phyloP scores from a whole-genome alignment of 495 filamentous ascomycete species.

The Talaromyces trachyspermus region DNA sequence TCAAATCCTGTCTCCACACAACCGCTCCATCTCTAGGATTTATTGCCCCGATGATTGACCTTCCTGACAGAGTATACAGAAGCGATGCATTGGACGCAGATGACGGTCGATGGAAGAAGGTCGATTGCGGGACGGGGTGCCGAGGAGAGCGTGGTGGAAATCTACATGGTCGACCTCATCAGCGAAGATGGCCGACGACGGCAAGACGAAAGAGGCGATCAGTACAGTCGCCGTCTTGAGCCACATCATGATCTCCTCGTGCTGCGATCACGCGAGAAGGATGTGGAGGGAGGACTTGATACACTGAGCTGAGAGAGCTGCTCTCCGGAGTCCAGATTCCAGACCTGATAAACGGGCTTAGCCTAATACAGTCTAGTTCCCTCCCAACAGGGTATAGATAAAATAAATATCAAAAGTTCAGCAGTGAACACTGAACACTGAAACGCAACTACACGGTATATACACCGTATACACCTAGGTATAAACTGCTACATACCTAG shows the following conservation, averaged over 20 bases:
- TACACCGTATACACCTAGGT: too few species aligned
- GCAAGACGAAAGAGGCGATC: conserved; percentile 32
- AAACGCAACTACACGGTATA: too few species aligned
- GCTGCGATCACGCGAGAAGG: conserved; percentile 24
- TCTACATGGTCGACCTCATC: conserved; percentile 91
- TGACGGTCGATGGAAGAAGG: conserved; percentile 89
- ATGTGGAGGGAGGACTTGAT: background rate
- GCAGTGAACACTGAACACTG: too few species aligned
- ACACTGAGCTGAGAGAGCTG: background rate
- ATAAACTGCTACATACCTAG: too few species aligned
- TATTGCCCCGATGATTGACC: conserved; percentile 73
- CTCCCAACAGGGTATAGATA: too few species aligned
- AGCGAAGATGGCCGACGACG: conserved; percentile 60
- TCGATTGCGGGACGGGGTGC: conserved; percentile 71
- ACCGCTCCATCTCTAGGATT: conserved; percentile 79
- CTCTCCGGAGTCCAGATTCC: background rate
- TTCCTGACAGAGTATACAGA: conserved; percentile 82
- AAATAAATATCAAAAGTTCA: too few species aligned
- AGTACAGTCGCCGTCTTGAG: conserved; percentile 36
- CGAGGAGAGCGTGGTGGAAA: conserved; percentile 86
- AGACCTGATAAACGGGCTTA: background rate
- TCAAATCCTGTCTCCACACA: conserved; percentile 76
- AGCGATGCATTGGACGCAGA: conserved; percentile 75
- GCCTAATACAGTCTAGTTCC: too few species aligned
- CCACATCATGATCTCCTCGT: conserved; percentile 31